Base-by-base conservation (phyloP, 495 filamentous ascomycete genomes). In the Podospora pseudoanserina region DNA sequence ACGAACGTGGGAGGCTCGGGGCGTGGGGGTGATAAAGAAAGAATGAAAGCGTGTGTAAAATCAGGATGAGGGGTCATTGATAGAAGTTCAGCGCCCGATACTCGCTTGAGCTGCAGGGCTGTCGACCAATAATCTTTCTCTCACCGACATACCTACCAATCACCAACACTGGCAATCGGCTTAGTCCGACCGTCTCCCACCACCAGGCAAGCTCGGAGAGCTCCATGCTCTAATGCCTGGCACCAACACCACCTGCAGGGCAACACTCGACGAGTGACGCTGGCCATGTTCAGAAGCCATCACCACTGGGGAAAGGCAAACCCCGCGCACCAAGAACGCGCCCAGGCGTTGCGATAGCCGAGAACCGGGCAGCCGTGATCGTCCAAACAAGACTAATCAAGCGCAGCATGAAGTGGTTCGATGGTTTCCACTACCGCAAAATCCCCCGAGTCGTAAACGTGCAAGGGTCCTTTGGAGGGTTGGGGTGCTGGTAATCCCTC, bases 71-170 rank as follows among this genome's bases (percentile, higher is more conserved):
- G 61, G 61, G 61, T 63, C 61, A 63, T n/a, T 19, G 30, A 44
- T 0, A 16, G 34, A 63, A 39, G 18, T 19, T 20, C 28, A 32
- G 34, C 19, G 6, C 30, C 61, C 32, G 61, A 63, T 63, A 49
- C 61, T 63, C 61, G 61, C 61, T 63, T 63, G 61, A 63, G 61
- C 61, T 63, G 61, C 61, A 63, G 27, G 30, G n/a, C n/a, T 28
- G 15, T 63, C 32, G 30, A 63, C 32, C 61, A 63, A 44, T 63
- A 34, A 34, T 49, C 32, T 63, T 63, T 39, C 30, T 26, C 32
- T 39, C 61, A 63, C 16, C 19, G 61, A 63, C 34, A 34, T 18
- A 49, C 61, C 34, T 32, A 63, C 61, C 61, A 63, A 63, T 49
- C 61, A 23, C n/a, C 30, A 19, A 63, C 27, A 32, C 20, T 32